Evolutionary conservation across 2,329 filamentous ascomycete species (phyloP), one percentile per base, ranked within the genome.

Genomic region (Endoconidiophora polonica): DNA sequence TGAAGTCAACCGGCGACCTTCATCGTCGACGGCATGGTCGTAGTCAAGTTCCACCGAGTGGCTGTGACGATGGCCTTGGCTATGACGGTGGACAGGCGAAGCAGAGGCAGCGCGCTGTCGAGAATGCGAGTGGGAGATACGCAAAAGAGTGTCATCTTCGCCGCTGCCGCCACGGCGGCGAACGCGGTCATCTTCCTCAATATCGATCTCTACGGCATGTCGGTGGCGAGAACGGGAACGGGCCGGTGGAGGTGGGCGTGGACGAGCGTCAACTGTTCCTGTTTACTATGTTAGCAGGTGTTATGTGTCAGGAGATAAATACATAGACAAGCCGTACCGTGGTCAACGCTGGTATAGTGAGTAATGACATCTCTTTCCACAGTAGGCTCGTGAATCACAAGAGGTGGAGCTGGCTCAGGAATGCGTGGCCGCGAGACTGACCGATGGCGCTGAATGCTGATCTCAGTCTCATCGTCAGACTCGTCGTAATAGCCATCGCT

Each of bases 361-460:
- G 86, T 93, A 56, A 93, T 88, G 52, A 94, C 79, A 61, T 94
- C 85, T 59, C 90, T 79, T 64, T 90, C 84, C 57, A 94, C 86
- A 1, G 81, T 83, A 33, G 86, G 86, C 18, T 81, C 79, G 40
- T 78, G 74, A 58, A 91, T 80, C 42, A 83, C 72, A 55, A 74
- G 73, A 26, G 77, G 78, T 42, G 74, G 75, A n/a, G 73, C 71
- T 6, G 73, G 72, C 14, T 37, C 29, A 7, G 48, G 24, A 22
- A 23, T 41, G 4, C 20, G 24, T 4, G 40, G 49, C 2, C 49
- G 23, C 3, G 43, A 42, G 36, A 41, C 24, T 16, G 43, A 46
- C 7, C 46, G 37, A 18, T 24, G 39, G 12, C 41, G 40, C 20
- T 2, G 9, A 12, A 44, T 36, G 23, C 44, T 26, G 4, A 12